Evolutionary conservation across 140 eudicot species (phyloP), one percentile per base, ranked within the genome.

Genomic region (Stevia rebaudiana): DNA sequence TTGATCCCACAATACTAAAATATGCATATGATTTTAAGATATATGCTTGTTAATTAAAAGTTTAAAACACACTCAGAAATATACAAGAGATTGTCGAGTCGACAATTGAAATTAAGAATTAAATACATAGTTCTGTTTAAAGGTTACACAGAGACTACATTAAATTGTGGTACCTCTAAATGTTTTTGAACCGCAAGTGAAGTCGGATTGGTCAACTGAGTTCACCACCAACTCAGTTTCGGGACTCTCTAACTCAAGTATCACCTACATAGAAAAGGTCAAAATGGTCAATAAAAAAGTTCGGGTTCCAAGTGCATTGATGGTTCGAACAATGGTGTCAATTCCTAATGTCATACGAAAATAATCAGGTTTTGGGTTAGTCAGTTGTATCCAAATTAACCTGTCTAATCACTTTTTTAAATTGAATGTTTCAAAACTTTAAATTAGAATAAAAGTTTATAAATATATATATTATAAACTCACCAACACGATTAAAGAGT

Each of bases 231-330:
- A 88, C 63, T 91, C 81, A 33, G 75, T 68, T 18, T 75, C 76
- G n/a, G 95, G 91, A 22, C 84, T 74, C 33, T 91, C 96, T 33
- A 91, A 62, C 81, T 87, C 98, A 6, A 87, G 80, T 28, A 91
- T 55, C 39, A 85, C 43, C 63, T 56, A 8, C 24, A 31, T 17
- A 15, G 13, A 31, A 33, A 48, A 17, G 9, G 36, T 31, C 19
- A 18, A 36, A 4, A 39, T 10, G 15, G 46, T 43, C 19, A 41
- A 11, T 61, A 61, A 0, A 56, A 31, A 21, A 56, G 24, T 15
- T 56, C 43, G 6, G 19, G 61, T 24, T 54, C 5, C 43, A 57
- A 15, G 25, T 55, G 63, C 10, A 31, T 24, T 53, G 61, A 53
- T 5, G 59, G 16, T 24, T 12, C 59, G 11, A 22, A 52, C 17